Evolutionary conservation across 2,329 filamentous ascomycete genomes (phyloP).

Genomic region (Bisporella sp.): DNA sequence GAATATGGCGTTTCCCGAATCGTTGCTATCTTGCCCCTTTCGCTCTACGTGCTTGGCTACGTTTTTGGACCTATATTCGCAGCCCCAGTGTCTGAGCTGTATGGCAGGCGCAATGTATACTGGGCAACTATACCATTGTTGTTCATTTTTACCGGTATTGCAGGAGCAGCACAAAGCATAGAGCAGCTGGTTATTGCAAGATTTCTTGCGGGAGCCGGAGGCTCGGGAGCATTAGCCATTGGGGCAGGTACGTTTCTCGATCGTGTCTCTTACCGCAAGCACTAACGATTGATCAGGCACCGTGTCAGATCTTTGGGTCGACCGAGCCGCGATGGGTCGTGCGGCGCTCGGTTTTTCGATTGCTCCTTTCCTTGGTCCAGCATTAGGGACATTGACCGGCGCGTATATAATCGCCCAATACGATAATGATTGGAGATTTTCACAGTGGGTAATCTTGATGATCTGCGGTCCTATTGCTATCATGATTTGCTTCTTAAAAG

Average conservation of each 20-base stretch:
- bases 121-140: slow-evolving; percentile 48
- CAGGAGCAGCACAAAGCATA: slow-evolving; percentile 49
- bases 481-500: slow-evolving; percentile 33
- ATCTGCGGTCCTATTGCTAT: slow-evolving; percentile 29
- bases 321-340: slow-evolving; percentile 26
- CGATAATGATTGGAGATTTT: slow-evolving; percentile 19
- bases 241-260: slow-evolving; percentile 8
- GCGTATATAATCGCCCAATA: slow-evolving; percentile 26
- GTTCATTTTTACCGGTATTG: slow-evolving; percentile 55
- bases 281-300: slow-evolving; percentile 19
- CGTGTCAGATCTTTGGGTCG: slow-evolving; percentile 42
- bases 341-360: slow-evolving; percentile 18
- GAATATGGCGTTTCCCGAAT: slow-evolving; percentile 49
- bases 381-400: slow-evolving; percentile 19
- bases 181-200: slow-evolving; percentile 55
- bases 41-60: slow-evolving; percentile 53
- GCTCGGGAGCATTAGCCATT: slow-evolving; percentile 32
- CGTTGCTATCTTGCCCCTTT: slow-evolving; percentile 49
- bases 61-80: slow-evolving; percentile 58
- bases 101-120: slow-evolving; percentile 54
- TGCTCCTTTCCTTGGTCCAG: slow-evolving; percentile 20
- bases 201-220: slow-evolving; percentile 58
- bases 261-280: not conserved
- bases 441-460: slow-evolving; percentile 19
- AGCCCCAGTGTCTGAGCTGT: slow-evolving; percentile 59